phyloP scores from a whole-genome alignment of 805 yeast species.

The Zygotorulaspora florentina region DNA sequence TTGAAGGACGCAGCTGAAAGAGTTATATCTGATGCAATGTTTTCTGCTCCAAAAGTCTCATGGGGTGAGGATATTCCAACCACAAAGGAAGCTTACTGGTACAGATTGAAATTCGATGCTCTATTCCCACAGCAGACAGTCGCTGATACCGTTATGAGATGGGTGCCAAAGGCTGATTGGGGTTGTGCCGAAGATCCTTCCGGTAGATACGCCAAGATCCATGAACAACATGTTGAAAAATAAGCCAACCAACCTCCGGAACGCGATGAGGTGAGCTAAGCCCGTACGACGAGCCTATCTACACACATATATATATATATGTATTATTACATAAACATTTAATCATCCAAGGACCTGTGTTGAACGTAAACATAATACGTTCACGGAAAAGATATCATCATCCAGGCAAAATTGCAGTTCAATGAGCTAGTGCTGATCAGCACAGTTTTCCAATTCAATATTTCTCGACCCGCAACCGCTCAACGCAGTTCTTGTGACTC shows the following conservation, averaged over 20 bases:
- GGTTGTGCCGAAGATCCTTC: conserved; percentile 99
- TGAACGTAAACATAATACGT: too few species aligned
- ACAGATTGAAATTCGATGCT: conserved; percentile 93
- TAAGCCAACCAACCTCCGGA: conserved; percentile 1
- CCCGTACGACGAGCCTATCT: too few species aligned
- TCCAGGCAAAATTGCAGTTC: too few species aligned
- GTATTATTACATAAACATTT: background rate
- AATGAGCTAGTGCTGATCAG: too few species aligned
- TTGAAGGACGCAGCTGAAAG: conserved; percentile 92
- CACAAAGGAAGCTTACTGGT: conserved; percentile 99
- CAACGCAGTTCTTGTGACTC: too few species aligned
- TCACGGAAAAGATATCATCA: too few species aligned
- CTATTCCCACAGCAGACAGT: conserved; percentile 88
- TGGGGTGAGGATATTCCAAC: conserved; percentile 96
- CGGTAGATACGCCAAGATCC: conserved; percentile 92
- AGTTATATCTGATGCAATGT: conserved; percentile 81
- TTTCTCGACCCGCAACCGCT: too few species aligned
- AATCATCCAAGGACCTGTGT: background rate
- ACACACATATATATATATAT: background rate
- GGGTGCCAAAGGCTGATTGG: conserved; percentile 99
- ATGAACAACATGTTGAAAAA: conserved; percentile 58
- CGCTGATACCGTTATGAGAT: conserved; percentile 95
- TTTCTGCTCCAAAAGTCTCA: conserved; percentile 84
- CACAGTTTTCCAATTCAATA: too few species aligned
- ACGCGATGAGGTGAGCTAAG: background rate